Conservation (phyloP, 805 yeast species). For the Isabelozyma heimii region DNA sequence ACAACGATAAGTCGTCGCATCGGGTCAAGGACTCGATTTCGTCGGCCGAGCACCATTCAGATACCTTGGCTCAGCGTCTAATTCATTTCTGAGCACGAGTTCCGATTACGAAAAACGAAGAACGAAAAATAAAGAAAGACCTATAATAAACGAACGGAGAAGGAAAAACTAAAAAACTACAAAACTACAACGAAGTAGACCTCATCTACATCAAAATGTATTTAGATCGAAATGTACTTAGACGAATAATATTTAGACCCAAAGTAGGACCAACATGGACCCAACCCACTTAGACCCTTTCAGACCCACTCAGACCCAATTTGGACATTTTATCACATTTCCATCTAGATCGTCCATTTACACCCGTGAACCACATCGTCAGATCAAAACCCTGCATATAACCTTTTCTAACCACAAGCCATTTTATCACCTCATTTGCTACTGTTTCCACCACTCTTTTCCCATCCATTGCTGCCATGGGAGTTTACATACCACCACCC, state of each 20-base stretch:
- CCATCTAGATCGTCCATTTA: too few species aligned
- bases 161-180: background rate
- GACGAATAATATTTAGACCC: too few species aligned
- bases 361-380: background rate
- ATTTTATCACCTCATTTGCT: background rate
- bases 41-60: conserved; percentile 21
- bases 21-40: conserved; percentile 25
- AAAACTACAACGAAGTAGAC: too few species aligned
- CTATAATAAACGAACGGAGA: background rate
- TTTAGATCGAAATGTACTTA: too few species aligned
- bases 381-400: background rate
- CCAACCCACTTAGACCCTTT: too few species aligned
- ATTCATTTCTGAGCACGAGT: conserved; percentile 35
- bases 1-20: conserved; percentile 39
- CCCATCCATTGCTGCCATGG: conserved; percentile 16
- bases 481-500: conserved; percentile 37
- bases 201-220: too few species aligned
- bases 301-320: too few species aligned
- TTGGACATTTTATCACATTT: too few species aligned
- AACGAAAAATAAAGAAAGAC: background rate
- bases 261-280: too few species aligned
- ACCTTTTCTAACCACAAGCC: background rate
- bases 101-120: background rate
- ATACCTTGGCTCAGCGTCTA: conserved; percentile 39
- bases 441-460: background rate